Percentiles rank a stretch among this genome's conserved stretches.
phyloP scores from a whole-genome alignment of 345 rosid genomes.

The Bruguiera gymnorhiza region DNA sequence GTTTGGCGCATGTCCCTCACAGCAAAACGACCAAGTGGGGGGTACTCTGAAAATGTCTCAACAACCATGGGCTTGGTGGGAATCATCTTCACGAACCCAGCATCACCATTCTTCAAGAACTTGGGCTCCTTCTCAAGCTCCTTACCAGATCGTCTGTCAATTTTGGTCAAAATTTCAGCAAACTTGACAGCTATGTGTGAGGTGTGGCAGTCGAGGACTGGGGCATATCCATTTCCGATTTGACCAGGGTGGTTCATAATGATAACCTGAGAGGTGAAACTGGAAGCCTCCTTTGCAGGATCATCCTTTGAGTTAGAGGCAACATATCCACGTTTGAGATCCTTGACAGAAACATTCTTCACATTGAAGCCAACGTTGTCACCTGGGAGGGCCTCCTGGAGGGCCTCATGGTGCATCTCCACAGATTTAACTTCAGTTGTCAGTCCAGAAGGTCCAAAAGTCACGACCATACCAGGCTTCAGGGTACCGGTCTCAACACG shows the following conservation, averaged over 20 bases:
- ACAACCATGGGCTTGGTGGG: slow-evolving; percentile 36
- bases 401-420: slow-evolving; percentile 31
- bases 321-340: slow-evolving; percentile 40
- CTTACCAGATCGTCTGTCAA: slow-evolving; percentile 40
- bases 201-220: slow-evolving; percentile 32
- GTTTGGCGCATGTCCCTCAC: slow-evolving; percentile 38
- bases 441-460: slow-evolving; percentile 26
- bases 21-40: slow-evolving; percentile 41
- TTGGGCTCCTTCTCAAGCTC: slow-evolving; percentile 46
- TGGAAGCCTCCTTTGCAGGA: slow-evolving; percentile 40
- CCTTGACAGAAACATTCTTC: slow-evolving; percentile 45
- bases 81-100: slow-evolving; percentile 38
- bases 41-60: slow-evolving; percentile 32
- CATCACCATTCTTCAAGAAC: slow-evolving; percentile 42
- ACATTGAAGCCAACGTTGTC: slow-evolving; percentile 45
- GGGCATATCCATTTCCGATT: slow-evolving; percentile 34
- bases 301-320: slow-evolving; percentile 45
- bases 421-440: slow-evolving; percentile 28
- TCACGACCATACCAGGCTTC: slow-evolving; percentile 30
- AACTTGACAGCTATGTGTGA: slow-evolving; percentile 37
- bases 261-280: slow-evolving; percentile 38
- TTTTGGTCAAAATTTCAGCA: slow-evolving; percentile 35
- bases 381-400: slow-evolving; percentile 31
- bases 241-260: slow-evolving; percentile 49
- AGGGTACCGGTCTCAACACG: slow-evolving; percentile 27